A percentile compares a stretch with the other conserved stretches of the same genome.
These are phyloP conservation scores for Cladobotryum mycophilum DNA, from an alignment of 2,329 filamentous ascomycete genomes.

Conservation along the genomic window DNA sequence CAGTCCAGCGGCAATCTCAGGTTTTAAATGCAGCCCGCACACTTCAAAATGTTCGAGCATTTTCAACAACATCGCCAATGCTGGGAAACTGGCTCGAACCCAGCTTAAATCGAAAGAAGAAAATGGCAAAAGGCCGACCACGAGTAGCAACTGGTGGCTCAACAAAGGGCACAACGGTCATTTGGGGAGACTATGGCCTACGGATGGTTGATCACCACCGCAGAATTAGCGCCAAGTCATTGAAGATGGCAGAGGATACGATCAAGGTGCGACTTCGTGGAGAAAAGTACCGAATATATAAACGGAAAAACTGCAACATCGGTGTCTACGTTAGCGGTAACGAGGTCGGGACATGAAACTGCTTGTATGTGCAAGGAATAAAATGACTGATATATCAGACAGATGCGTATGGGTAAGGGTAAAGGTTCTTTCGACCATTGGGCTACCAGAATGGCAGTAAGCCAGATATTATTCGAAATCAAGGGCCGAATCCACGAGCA, in stretches of 20 bases:
- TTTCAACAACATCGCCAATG: conserved; percentile 61
- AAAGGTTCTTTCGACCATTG: conserved; percentile 97
- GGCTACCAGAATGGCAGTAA: conserved; percentile 84
- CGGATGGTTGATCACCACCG: conserved; percentile 92
- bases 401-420: conserved; percentile 97
- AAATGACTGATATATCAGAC: conserved; percentile 2
- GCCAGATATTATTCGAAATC: conserved; percentile 86
- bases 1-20: conserved; percentile 23
- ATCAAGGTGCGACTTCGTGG: conserved; percentile 85
- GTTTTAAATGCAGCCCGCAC: conserved; percentile 26
- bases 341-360: conserved; percentile 53
- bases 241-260: conserved; percentile 88
- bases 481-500: conserved; percentile 92
- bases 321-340: conserved; percentile 95
- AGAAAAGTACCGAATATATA: conserved; percentile 88
- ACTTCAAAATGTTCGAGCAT: conserved; percentile 52
- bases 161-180: conserved; percentile 84
- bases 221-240: conserved; percentile 75
- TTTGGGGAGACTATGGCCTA: conserved; percentile 93
- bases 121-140: conserved; percentile 86
- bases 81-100: conserved; percentile 77
- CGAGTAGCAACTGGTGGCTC: conserved; percentile 87
- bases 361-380: not conserved
- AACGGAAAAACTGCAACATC: conserved; percentile 83
- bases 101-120: conserved; percentile 65